These are phyloP conservation scores for Sclerotinia sclerotiorum DNA, from an alignment of 2,329 filamentous ascomycete species.

Conservation along the genomic window DNA sequence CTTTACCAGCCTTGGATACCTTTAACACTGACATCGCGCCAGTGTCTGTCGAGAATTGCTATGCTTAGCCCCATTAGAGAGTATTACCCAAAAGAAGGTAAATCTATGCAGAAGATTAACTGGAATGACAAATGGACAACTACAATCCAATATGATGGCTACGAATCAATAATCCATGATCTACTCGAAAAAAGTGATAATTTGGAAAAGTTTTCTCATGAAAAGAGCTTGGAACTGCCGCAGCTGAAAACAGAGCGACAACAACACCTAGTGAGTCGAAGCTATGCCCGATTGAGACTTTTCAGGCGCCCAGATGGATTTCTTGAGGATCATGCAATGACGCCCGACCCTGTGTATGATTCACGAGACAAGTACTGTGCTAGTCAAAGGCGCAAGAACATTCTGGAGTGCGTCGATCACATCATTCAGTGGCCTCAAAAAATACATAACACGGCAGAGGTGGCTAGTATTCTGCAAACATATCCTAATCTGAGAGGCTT, in stretches of 20 bases:
- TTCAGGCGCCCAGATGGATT: neutral
- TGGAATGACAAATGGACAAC: slow-evolving; percentile 46
- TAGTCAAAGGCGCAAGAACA: slow-evolving; percentile 24
- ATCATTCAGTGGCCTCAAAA: slow-evolving; percentile 34
- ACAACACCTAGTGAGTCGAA: slow-evolving; percentile 26
- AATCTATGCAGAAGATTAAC: slow-evolving; percentile 45
- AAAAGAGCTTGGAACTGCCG: slow-evolving; percentile 5
- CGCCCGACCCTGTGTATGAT: slow-evolving; percentile 20
- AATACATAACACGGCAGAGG: slow-evolving; percentile 33
- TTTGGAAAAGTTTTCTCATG: slow-evolving; percentile 27
- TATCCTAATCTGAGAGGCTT: slow-evolving; percentile 45
- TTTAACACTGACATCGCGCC: slow-evolving; percentile 7
- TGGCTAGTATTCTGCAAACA: slow-evolving; percentile 38
- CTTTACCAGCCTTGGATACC: slow-evolving; percentile 42
- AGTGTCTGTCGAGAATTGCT: slow-evolving; percentile 25
- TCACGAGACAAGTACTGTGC: slow-evolving; percentile 26
- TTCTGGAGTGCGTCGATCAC: slow-evolving; percentile 34
- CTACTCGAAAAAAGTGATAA: slow-evolving; percentile 29
- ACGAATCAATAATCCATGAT: slow-evolving; percentile 23
- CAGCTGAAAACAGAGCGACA: neutral
- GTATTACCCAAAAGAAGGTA: slow-evolving; percentile 47
- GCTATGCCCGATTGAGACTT: slow-evolving; percentile 20
- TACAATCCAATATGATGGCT: slow-evolving; percentile 45
- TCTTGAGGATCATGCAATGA: neutral
- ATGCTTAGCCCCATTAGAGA: slow-evolving; percentile 39